Base-by-base conservation (phyloP, 2,329 filamentous ascomycete species). In the Cadophora gregata region DNA sequence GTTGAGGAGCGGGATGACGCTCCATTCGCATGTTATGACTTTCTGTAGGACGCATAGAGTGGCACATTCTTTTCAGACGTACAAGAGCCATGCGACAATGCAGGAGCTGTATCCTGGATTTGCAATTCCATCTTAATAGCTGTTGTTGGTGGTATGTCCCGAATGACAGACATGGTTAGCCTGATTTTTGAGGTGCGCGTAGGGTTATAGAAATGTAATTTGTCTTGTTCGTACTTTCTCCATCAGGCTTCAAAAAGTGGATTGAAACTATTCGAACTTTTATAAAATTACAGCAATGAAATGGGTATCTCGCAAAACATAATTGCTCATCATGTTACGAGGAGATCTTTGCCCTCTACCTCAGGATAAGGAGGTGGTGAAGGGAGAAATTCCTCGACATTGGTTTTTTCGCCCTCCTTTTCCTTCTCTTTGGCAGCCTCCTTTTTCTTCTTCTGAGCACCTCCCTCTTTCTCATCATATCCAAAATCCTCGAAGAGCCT, bases 401-500 rank as follows among this genome's bases (percentile, higher is more conserved):
- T 67, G 31, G 62, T 60, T 62, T 65, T 68, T 56, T 47, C 42
- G n/a, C 42, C n/a, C 19, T 67, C 59, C 51, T 45, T 31, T 66
- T 50, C 60, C 55, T 64, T 59, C 58, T 38, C 38, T 19, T 64
- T 25, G 47, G 56, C 25, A 67, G 38, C 31, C n/a, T 59, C 51
- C 33, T 63, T 36, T n/a, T 67, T 63, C 45, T 67, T 59, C 58
- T 38, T 29, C 24, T 64, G 25, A 53, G 56, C 25, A 67, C 33
- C 31, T 14, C 53, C 51, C 33, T 63, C 47, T n/a, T 67, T 63
- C 45, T 67, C 59, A 58, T 59, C 65, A 31, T 67, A 63, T 48
- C 25, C 53, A 63, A 60, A 66, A 64, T 66, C 58, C 65, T 67
- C 67, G 59, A 63, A 36, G 63, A 63, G 63, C 59, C 25, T 55